Conservation (phyloP, 2,329 filamentous ascomycete genomes). For the Neospermospora avenae region DNA sequence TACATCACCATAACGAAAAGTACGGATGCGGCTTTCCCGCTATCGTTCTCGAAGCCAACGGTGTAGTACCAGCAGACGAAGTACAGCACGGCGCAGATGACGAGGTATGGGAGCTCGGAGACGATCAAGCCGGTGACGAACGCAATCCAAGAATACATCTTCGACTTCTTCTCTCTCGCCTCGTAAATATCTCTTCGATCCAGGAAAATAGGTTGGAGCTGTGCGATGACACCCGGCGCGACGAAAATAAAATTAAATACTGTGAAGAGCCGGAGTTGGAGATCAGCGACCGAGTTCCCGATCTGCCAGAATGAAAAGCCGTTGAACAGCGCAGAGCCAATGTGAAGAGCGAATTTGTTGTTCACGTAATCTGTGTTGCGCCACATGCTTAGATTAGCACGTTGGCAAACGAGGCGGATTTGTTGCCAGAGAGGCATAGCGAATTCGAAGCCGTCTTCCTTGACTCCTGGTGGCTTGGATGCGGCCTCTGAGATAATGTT, state of each 20-base stretch:
- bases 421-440: constrained; percentile 49
- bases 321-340: constrained; percentile 54
- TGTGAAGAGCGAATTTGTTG: constrained; percentile 49
- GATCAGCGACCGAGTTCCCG: constrained; percentile 46
- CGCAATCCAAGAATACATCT: constrained; percentile 58
- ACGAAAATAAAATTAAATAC: constrained; percentile 64
- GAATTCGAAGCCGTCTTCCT: constrained; percentile 46
- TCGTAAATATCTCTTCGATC: constrained; percentile 56
- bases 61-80: constrained; percentile 57
- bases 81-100: constrained; percentile 44
- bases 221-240: constrained; percentile 54
- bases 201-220: constrained; percentile 58
- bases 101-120: constrained; percentile 45
- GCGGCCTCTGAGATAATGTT: constrained; percentile 49
- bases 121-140: constrained; percentile 52
- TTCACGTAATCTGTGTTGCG: constrained; percentile 58
- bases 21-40: constrained; percentile 47
- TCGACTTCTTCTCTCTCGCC: constrained; percentile 56
- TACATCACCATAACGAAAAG: constrained; percentile 57
- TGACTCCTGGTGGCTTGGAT: constrained; percentile 33
- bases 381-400: constrained; percentile 50
- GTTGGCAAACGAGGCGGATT: constrained; percentile 43
- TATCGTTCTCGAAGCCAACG: constrained; percentile 46
- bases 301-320: constrained; percentile 62
- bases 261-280: constrained; percentile 56